phyloP scores from a whole-genome alignment of 148 eudicot genomes.

The Fallopia convolvulus region DNA sequence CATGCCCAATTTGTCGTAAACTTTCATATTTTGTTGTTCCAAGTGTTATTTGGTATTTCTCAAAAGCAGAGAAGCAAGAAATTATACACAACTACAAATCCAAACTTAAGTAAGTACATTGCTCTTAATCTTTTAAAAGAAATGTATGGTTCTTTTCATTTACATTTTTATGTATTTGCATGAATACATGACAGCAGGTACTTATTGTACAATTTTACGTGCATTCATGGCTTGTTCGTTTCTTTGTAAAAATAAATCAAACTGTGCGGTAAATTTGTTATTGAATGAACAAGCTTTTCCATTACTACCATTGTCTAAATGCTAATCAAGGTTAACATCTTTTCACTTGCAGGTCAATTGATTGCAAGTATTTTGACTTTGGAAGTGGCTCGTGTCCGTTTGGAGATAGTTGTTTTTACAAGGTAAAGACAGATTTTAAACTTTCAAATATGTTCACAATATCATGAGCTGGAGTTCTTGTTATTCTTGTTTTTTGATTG shows the following conservation, averaged over 20 bases:
- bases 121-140: not conserved
- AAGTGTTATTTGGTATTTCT: constrained; percentile 84
- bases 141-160: not conserved
- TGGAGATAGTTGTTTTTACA: constrained; percentile 92
- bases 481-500: not conserved
- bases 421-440: constrained; percentile 29
- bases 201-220: not conserved
- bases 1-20: constrained; percentile 92
- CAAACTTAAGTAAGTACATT: constrained; percentile 61
- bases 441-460: not conserved
- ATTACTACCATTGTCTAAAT: not conserved
- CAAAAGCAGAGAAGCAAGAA: constrained; percentile 68
- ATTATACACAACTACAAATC: constrained; percentile 78
- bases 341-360: constrained; percentile 69
- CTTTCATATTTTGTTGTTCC: constrained; percentile 97
- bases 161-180: not conserved
- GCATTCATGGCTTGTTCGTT: not conserved
- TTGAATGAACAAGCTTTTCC: not conserved
- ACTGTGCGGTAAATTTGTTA: not conserved
- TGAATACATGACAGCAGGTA: not conserved
- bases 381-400: constrained; percentile 91
- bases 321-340: constrained; percentile 2
- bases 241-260: not conserved
- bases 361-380: constrained; percentile 96
- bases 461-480: not conserved